phyloP scores from a whole-genome alignment of 768 basidiomycete genomes.

The Kwoniella europaea region DNA sequence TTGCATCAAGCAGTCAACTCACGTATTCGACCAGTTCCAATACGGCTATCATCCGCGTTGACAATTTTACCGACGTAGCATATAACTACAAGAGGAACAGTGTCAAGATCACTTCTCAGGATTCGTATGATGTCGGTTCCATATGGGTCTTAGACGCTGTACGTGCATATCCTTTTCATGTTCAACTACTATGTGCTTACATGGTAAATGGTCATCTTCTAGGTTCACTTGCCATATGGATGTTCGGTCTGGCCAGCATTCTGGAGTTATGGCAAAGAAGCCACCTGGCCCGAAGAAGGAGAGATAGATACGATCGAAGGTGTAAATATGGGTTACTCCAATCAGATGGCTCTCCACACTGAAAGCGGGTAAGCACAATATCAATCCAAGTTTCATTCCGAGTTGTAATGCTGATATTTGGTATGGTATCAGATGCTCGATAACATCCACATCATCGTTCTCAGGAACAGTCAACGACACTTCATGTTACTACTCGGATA shows the following conservation, averaged over 20 bases:
- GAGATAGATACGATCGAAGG: conserved; percentile 84
- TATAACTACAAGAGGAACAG: conserved; percentile 57
- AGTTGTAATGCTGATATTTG: too few species aligned
- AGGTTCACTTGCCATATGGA: conserved; percentile 62
- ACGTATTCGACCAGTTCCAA: conserved; percentile 71
- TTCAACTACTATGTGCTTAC: neutral
- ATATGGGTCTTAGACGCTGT: conserved; percentile 51
- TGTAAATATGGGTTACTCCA: conserved; percentile 70
- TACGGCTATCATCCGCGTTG: conserved; percentile 70
- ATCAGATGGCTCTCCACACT: conserved; percentile 78
- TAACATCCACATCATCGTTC: conserved; percentile 25
- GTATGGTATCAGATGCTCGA: conserved; percentile 23
- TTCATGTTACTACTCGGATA: conserved; percentile 62
- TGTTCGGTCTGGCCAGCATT: conserved; percentile 62
- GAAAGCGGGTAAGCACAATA: conserved; percentile 54
- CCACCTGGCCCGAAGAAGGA: conserved; percentile 39
- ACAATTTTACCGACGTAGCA: conserved; percentile 47
- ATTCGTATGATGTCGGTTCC: conserved; percentile 51
- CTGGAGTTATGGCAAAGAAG: conserved; percentile 42
- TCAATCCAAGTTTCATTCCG: neutral
- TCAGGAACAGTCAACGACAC: conserved; percentile 56
- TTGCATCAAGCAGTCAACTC: conserved; percentile 59
- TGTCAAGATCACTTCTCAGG: conserved; percentile 52
- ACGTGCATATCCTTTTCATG: neutral
- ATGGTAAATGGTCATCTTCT: neutral